Evolutionary conservation across 192 early-diverging fungal genomes (phyloP), one percentile per base, ranked within the genome.

Genomic region (Backusella liffmaniae): DNA sequence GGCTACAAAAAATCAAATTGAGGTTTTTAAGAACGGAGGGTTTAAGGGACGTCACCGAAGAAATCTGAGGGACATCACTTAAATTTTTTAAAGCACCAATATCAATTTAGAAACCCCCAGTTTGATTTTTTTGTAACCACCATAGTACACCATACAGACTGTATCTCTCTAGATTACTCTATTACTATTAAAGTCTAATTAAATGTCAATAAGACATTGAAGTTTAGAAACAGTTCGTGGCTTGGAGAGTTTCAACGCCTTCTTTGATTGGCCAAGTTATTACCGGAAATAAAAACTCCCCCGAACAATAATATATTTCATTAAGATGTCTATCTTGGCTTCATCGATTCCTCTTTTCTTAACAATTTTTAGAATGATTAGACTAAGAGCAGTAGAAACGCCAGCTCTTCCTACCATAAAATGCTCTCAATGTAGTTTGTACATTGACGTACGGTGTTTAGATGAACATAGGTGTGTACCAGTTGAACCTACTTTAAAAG

Each of bases 341-440:
- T 7, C 39, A 23, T 66, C 29, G 16, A 65, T 66, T 12, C 10
- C 26, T 49, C 23, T 59, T 59, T 30, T 42, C 66, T 77, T 16
- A 1, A 72, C 72, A 56, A 36, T 37, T 49, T 42, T 23, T 16
- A 36, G 5, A 53, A 21, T 23, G 26, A n/a, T 59, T 73, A 30
- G 5, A 37, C 18, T 46, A 36, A 34, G 16, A 51, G n/a, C 41
- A 65, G 46, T 74, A 66, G 51, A 67, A 44, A 18, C 85, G 35
- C 86, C 88, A 80, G 72, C 86, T 39, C 76, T 90, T 26, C 85
- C 86, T 4, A 79, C 85, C 44, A 83, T 90, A 65, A 86, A 86
- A 42, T 90, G 88, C 76, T 86, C 85, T 37, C 84, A 88, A 73
- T 90, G 88, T 84, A 87, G 85, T 18, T 53, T 79, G 49, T 80